Base-by-base conservation (phyloP, 2,329 filamentous ascomycete species). In the Colletotrichum echinochloae region DNA sequence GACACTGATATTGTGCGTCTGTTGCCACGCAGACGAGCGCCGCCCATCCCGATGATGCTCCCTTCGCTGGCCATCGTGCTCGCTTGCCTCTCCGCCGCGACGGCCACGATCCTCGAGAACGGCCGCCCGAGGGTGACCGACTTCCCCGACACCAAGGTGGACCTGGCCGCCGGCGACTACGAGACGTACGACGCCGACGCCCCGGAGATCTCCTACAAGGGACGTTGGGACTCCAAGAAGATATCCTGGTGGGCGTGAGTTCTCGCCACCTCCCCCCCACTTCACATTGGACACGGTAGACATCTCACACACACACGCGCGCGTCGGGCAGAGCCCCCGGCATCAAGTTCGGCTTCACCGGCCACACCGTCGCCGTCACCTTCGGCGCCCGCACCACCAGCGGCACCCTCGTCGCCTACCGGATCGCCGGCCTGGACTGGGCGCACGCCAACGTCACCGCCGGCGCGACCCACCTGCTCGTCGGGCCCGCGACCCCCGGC, bases 231-330 rank as follows among this genome's bases (percentile, higher is more conserved):
- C 75, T 87, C 84, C 41, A 84, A 87, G 73, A 82, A 87, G 73
- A 83, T 89, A 57, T 90, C 86, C 1, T 90, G 86, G 85, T 89
- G 86, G 87, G 87, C 85, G 85, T 87, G 79, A 79, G 85, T 83
- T 20, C 46, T 16, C 26, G 33, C 35, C 37, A n/a, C 37, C 37
- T 39, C 37, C 11, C 37, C 37, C 11, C 11, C 11, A 11, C 37
- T 16, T 14, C 37, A 18, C n/a, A 23, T 26, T 65, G 35, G 66
- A 35, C 49, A 74, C 46, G 69, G 46, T 26, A 8, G 28, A 5
- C 3, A 2, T 28, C 65, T 71, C 26, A 69, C 7, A 9, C 20
- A 5, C 5, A 16, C 35, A 12, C 7, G 9, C 35, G 35, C 11
- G n/a, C 35, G 41, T 44, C 41, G 41, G 26, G 37, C 70, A 86